Evolutionary conservation across 139 green algal genomes (phyloP).

Genomic region (Chlorella sp.): DNA sequence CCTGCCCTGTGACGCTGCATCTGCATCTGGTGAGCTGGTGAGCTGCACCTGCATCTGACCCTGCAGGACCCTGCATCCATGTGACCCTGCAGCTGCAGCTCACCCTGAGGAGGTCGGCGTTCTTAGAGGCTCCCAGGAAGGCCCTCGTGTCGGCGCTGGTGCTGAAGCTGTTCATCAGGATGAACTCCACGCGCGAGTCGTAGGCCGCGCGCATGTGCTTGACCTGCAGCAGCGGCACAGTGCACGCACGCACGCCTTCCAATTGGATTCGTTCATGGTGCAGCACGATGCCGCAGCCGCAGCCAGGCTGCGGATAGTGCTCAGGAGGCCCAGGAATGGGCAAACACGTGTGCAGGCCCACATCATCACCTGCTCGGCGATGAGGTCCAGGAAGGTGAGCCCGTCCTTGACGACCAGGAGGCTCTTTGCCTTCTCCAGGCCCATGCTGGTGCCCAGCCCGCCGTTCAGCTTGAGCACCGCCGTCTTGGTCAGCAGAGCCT

Average conservation of each 20-base stretch:
- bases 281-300: too few relatives aligned
- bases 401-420: slow-evolving; percentile 77
- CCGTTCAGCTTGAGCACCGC: slow-evolving; percentile 92
- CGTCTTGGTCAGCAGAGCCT: slow-evolving; percentile 61
- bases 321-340: too few relatives aligned
- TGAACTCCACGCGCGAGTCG: slow-evolving; percentile 63
- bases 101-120: slow-evolving; percentile 61
- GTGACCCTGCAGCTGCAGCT: too few relatives aligned
- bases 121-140: slow-evolving; percentile 48
- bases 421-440: slow-evolving; percentile 88
- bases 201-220: slow-evolving; percentile 70
- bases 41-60: too few relatives aligned
- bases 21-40: too few relatives aligned
- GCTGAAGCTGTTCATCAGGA: slow-evolving; percentile 90
- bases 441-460: slow-evolving; percentile 87
- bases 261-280: too few relatives aligned
- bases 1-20: too few relatives aligned
- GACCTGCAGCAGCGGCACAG: slow-evolving; percentile 32
- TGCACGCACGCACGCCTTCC: too few relatives aligned
- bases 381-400: slow-evolving; percentile 94
- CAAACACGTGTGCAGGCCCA: too few relatives aligned
- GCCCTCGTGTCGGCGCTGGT: slow-evolving; percentile 75
- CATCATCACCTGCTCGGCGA: slow-evolving; percentile 77
- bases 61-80: too few relatives aligned
- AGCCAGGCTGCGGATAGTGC: too few relatives aligned